A percentile compares a stretch with the other conserved stretches of the same genome.
Evolutionary conservation across 495 filamentous ascomycete genomes (phyloP).

Genomic region (Podospora pseudopauciseta): DNA sequence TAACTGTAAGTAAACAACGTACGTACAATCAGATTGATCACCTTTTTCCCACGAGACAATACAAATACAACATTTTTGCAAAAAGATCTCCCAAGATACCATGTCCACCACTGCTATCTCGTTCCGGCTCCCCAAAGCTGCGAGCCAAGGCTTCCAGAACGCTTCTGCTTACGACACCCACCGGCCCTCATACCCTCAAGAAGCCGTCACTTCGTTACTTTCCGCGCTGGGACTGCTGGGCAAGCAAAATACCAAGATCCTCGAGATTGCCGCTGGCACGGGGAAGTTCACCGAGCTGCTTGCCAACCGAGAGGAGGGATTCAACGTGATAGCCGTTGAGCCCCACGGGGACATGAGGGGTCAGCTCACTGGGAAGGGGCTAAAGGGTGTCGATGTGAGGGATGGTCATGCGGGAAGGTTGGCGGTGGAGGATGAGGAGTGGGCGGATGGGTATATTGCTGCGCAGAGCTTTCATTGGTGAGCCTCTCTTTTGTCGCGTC

Average conservation of each 20-base stretch:
- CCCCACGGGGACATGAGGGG: slow-evolving; percentile 50
- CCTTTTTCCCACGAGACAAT: not conserved
- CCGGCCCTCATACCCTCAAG: slow-evolving; percentile 57
- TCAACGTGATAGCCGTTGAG: slow-evolving; percentile 52
- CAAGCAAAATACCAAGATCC: slow-evolving; percentile 25
- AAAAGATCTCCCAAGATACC: not conserved
- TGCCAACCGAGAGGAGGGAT: slow-evolving; percentile 42
- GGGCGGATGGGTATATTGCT: slow-evolving; percentile 59
- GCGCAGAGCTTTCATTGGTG: slow-evolving; percentile 63
- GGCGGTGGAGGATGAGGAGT: slow-evolving; percentile 46
- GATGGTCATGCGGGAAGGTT: slow-evolving; percentile 55
- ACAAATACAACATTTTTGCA: too few relatives aligned
- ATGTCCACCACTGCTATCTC: not conserved
- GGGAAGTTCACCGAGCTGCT: slow-evolving; percentile 65
- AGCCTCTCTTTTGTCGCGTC: slow-evolving; percentile 3
- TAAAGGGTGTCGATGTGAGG: slow-evolving; percentile 43
- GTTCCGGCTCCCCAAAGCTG: slow-evolving; percentile 27
- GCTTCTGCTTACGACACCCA: slow-evolving; percentile 57
- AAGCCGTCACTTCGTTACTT: slow-evolving; percentile 29
- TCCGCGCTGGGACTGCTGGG: not conserved
- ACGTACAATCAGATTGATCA: not conserved
- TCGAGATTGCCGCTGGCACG: slow-evolving; percentile 63
- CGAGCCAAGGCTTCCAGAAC: slow-evolving; percentile 52
- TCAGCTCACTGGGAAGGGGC: slow-evolving; percentile 48
- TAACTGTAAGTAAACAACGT: not conserved